phyloP scores from a whole-genome alignment of 805 yeast species.

The Candida cerambycidarum region DNA sequence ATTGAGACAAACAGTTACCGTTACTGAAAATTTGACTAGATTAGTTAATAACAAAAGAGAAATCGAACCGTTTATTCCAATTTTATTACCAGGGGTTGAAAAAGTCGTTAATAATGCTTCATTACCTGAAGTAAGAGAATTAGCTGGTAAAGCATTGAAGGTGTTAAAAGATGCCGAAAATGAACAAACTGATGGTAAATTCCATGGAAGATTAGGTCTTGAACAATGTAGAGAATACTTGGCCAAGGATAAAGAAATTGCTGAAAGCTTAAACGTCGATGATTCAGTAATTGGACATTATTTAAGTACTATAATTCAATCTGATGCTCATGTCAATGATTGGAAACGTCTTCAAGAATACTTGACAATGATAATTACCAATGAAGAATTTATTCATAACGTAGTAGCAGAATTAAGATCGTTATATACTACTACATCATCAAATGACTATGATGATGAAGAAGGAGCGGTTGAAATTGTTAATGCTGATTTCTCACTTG shows the following conservation, averaged over 20 bases:
- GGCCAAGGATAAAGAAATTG: slow-evolving; percentile 18
- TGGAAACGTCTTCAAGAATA: slow-evolving; percentile 54
- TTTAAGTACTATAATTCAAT: slow-evolving; percentile 40
- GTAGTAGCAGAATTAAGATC: slow-evolving; percentile 50
- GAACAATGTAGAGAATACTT: slow-evolving; percentile 53
- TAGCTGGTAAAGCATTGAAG: slow-evolving; percentile 80
- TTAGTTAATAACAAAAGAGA: slow-evolving; percentile 91
- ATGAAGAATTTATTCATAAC: slow-evolving; percentile 38
- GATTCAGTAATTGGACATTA: slow-evolving; percentile 47
- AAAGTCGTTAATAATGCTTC: slow-evolving; percentile 89
- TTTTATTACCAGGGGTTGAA: slow-evolving; percentile 85
- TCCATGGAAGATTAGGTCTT: slow-evolving; percentile 68
- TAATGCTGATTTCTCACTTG: slow-evolving; percentile 91
- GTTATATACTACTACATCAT: slow-evolving; percentile 48
- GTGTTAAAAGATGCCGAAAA: slow-evolving; percentile 82
- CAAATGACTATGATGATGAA: slow-evolving; percentile 51
- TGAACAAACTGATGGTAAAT: slow-evolving; percentile 65
- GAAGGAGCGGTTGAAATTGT: slow-evolving; percentile 90
- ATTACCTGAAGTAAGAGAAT: slow-evolving; percentile 91
- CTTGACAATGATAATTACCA: slow-evolving; percentile 36
- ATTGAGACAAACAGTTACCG: slow-evolving; percentile 93
- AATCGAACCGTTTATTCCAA: slow-evolving; percentile 84
- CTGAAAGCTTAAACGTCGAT: slow-evolving; percentile 13
- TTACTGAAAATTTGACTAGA: slow-evolving; percentile 92
- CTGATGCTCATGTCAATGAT: slow-evolving; percentile 46